These are phyloP conservation scores for Curvularia spicifera DNA, from an alignment of 2,329 filamentous ascomycete genomes.

Conservation along the genomic window DNA sequence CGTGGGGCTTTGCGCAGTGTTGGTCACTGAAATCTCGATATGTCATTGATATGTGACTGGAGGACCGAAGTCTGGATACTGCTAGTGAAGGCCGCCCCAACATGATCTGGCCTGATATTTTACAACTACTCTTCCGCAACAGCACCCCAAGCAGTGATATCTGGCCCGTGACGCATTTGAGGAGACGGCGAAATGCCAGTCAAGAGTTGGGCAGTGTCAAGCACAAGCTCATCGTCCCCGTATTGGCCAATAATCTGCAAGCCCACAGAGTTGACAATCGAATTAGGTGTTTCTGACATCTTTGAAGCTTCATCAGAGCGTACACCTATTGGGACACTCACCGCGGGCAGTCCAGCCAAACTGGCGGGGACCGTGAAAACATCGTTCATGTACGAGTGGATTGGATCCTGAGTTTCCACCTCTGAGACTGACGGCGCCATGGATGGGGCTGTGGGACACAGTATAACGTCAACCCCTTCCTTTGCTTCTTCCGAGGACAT, in stretches of 20 bases:
- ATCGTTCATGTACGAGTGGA: conserved; percentile 91
- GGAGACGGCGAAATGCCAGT: conserved; percentile 9
- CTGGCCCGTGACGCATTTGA: conserved; percentile 10
- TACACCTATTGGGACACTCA: conserved; percentile 75
- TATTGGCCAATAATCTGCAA: conserved; percentile 83
- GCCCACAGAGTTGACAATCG: conserved; percentile 56
- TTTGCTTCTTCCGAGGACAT: conserved; percentile 47
- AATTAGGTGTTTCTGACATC: conserved; percentile 26
- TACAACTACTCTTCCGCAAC: not conserved
- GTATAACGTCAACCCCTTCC: conserved; percentile 79
- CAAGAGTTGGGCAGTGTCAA: conserved; percentile 61
- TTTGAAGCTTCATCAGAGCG: conserved; percentile 37
- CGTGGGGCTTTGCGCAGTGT: not conserved
- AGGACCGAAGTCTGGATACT: not conserved
- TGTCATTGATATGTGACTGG: not conserved
- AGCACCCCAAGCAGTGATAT: conserved; percentile 23
- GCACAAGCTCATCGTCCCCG: conserved; percentile 72
- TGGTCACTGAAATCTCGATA: not conserved
- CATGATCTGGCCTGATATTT: not conserved
- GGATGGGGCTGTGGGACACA: conserved; percentile 86
- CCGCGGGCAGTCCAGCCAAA: conserved; percentile 85
- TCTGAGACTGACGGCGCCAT: conserved; percentile 70
- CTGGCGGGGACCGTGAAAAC: conserved; percentile 96
- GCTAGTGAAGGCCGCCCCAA: not conserved
- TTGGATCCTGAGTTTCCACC: conserved; percentile 59